Conservation (phyloP, 2,329 filamentous ascomycete genomes). For the Stachybotrys elegans region DNA sequence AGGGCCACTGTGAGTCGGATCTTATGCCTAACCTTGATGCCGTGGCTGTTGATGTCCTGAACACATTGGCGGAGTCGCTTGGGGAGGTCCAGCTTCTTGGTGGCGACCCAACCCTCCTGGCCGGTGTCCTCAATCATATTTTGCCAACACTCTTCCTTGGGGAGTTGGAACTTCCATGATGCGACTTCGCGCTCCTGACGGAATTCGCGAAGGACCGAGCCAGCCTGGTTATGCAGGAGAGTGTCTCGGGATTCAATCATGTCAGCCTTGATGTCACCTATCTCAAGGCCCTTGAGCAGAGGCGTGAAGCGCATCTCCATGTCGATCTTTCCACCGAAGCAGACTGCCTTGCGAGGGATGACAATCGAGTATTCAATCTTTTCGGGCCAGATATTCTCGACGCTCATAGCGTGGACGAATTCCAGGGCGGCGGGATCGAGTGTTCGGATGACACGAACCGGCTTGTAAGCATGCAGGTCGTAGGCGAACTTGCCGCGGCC, state of each 20-base stretch:
- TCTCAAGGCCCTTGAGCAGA: constrained; percentile 78
- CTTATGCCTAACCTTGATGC: constrained; percentile 90
- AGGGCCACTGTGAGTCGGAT: constrained; percentile 86
- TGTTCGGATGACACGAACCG: constrained; percentile 72
- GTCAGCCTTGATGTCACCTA: constrained; percentile 77
- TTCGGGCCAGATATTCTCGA: constrained; percentile 96
- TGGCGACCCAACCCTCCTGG: constrained; percentile 60
- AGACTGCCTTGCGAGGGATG: constrained; percentile 88
- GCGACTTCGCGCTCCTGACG: constrained; percentile 61
- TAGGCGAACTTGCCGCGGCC: constrained; percentile 83
- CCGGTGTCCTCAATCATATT: constrained; percentile 64
- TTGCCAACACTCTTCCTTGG: constrained; percentile 59
- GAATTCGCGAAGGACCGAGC: constrained; percentile 48
- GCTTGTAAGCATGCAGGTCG: constrained; percentile 76
- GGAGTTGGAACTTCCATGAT: constrained; percentile 51
- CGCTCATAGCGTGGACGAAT: constrained; percentile 82
- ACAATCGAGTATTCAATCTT: constrained; percentile 95
- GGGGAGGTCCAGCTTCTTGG: constrained; percentile 64
- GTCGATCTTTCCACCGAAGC: constrained; percentile 82
- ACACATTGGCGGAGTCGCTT: constrained; percentile 78
- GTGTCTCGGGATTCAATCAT: constrained; percentile 76
- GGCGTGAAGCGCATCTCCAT: constrained; percentile 85
- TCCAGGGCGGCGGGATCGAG: constrained; percentile 72
- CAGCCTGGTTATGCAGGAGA: constrained; percentile 41
- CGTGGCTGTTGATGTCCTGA: constrained; percentile 82